phyloP scores from a whole-genome alignment of 2,329 filamentous ascomycete species.

The Sphaerulina vaccinii region DNA sequence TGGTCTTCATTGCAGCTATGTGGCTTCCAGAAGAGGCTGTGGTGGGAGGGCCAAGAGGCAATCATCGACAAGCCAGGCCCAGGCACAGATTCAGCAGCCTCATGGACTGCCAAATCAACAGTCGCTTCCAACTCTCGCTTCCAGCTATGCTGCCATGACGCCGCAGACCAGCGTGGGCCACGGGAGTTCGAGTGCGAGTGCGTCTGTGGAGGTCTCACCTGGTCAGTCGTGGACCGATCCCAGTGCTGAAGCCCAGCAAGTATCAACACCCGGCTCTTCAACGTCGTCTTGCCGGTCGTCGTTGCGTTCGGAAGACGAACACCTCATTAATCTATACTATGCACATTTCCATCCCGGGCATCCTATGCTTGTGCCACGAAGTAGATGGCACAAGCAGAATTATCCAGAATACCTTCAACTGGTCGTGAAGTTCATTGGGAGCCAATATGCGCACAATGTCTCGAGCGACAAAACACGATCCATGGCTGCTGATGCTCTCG shows the following conservation, averaged over 20 bases:
- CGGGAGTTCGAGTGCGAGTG: not conserved
- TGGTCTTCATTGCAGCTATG: conserved; percentile 62
- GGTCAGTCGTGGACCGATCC: not conserved
- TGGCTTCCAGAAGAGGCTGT: conserved; percentile 72
- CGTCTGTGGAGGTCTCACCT: not conserved
- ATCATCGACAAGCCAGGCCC: conserved; percentile 1
- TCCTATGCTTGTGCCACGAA: conserved; percentile 55
- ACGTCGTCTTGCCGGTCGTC: conserved; percentile 44
- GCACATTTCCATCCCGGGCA: conserved; percentile 56
- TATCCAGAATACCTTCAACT: conserved; percentile 52
- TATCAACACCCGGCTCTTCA: conserved; percentile 12
- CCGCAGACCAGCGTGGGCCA: not conserved
- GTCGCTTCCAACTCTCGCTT: not conserved
- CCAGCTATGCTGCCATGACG: not conserved
- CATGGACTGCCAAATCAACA: too few relatives aligned
- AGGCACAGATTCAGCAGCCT: not conserved
- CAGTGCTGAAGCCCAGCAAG: conserved; percentile 2
- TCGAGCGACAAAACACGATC: conserved; percentile 40
- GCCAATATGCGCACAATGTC: conserved; percentile 48
- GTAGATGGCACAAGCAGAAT: conserved; percentile 40
- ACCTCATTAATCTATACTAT: conserved; percentile 56
- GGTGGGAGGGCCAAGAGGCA: conserved; percentile 52
- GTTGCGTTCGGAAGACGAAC: conserved; percentile 34
- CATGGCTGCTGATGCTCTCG: conserved; percentile 56
- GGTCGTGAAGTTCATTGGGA: conserved; percentile 58